Evolutionary conservation across 495 filamentous ascomycete genomes (phyloP).

Genomic region (Penicillium psychrofluorescens): DNA sequence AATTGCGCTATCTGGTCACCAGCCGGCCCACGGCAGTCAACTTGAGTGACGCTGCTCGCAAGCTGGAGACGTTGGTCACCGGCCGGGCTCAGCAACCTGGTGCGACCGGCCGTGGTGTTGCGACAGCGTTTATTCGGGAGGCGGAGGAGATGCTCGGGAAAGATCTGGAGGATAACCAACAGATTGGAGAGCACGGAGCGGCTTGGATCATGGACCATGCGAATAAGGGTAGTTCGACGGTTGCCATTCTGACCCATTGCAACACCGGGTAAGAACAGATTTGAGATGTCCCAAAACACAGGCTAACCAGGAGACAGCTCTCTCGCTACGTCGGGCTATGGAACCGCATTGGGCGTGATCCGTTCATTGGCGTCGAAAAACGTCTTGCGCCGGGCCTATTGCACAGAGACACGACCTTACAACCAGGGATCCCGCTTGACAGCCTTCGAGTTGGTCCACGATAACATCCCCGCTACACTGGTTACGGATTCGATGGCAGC

Average conservation of each 20-base stretch:
- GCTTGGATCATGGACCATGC: conserved; percentile 64
- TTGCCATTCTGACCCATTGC: conserved; percentile 87
- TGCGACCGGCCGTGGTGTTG: conserved; percentile 40
- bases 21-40: conserved; percentile 94
- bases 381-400: conserved; percentile 73
- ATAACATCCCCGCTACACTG: conserved; percentile 84
- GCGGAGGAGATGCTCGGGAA: conserved; percentile 84
- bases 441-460: conserved; percentile 90
- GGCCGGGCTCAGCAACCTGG: conserved; percentile 22
- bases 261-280: conserved; percentile 70
- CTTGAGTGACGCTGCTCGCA: conserved; percentile 77
- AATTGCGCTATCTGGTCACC: conserved; percentile 73
- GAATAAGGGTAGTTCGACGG: conserved; percentile 25
- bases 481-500: conserved; percentile 97
- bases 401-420: conserved; percentile 94
- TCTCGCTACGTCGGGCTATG: conserved; percentile 92
- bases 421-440: conserved; percentile 95
- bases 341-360: conserved; percentile 90
- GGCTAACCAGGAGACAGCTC: conserved; percentile 44
- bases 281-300: conserved; percentile 2
- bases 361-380: conserved; percentile 64
- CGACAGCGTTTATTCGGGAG: conserved; percentile 60
- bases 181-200: conserved; percentile 76
- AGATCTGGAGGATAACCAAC: conserved; percentile 78
- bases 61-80: conserved; percentile 56